Conservation (phyloP, 257 asterid genomes). For the Solanum habrochaites region DNA sequence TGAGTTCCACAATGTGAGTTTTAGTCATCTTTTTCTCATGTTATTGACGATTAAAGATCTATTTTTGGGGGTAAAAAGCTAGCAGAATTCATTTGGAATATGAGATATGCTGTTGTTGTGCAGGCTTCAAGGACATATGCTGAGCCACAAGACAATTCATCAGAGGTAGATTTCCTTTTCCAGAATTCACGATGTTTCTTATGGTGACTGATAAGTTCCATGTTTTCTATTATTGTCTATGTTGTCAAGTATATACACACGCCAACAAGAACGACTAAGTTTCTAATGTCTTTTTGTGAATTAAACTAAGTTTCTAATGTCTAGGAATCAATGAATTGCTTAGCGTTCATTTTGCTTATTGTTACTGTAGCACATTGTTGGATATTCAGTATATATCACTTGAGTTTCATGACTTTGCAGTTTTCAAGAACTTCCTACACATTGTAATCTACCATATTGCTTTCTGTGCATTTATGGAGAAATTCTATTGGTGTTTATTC, state of each 20-base stretch:
- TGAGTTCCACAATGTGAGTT: constrained; percentile 57
- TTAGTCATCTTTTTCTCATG: neutral
- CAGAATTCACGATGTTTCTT: neutral
- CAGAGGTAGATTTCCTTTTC: constrained; percentile 44
- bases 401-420: neutral
- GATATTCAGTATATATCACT: neutral
- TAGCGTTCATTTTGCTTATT: neutral
- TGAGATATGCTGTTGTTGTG: neutral
- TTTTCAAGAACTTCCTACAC: neutral
- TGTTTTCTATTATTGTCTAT: neutral
- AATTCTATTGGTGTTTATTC: neutral
- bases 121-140: constrained; percentile 40
- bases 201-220: neutral
- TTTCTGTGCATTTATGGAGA: neutral
- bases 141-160: constrained; percentile 49
- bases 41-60: neutral
- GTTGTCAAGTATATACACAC: neutral
- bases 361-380: neutral
- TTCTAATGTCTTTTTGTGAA: neutral
- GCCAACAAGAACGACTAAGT: neutral
- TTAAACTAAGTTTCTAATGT: neutral
- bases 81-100: neutral
- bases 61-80: neutral
- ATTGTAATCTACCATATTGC: neutral
- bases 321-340: neutral